phyloP scores from a whole-genome alignment of 345 rosid species.

The Ricinus communis region DNA sequence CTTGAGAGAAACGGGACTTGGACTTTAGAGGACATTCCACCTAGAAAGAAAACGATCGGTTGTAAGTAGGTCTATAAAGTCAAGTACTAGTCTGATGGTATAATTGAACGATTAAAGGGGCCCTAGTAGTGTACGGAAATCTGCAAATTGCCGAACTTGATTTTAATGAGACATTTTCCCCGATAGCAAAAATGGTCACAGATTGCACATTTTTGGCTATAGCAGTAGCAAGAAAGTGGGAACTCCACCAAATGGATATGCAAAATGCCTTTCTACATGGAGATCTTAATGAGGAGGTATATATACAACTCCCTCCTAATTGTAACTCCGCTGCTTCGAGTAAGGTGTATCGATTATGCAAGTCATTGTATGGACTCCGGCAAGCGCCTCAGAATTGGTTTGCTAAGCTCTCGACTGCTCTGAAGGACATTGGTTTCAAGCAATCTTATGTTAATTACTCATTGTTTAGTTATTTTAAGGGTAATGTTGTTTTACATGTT shows the following conservation, averaged over 20 bases:
- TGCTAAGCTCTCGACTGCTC: not conserved
- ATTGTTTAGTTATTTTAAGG: not conserved
- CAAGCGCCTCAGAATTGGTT: not conserved
- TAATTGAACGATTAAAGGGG: too few species aligned
- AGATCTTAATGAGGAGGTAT: too few species aligned
- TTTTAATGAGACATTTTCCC: not conserved
- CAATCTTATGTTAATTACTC: not conserved
- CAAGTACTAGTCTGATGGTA: not conserved
- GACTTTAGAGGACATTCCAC: not conserved
- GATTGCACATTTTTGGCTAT: not conserved
- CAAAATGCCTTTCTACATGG: too few species aligned
- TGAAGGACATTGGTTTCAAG: not conserved
- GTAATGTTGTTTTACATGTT: not conserved
- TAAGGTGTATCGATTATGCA: not conserved
- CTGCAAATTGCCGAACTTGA: not conserved
- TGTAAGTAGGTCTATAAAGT: not conserved
- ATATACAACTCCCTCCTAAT: not conserved
- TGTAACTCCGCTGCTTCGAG: not conserved
- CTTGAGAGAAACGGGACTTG: not conserved
- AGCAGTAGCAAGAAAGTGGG: not conserved
- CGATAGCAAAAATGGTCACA: too few species aligned
- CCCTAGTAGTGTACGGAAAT: too few species aligned
- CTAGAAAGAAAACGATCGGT: not conserved
- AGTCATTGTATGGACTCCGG: not conserved
- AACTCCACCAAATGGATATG: not conserved